Evolutionary conservation across 108 stramenopile genomes (phyloP).

Genomic region (Mediolabrus comicus): DNA sequence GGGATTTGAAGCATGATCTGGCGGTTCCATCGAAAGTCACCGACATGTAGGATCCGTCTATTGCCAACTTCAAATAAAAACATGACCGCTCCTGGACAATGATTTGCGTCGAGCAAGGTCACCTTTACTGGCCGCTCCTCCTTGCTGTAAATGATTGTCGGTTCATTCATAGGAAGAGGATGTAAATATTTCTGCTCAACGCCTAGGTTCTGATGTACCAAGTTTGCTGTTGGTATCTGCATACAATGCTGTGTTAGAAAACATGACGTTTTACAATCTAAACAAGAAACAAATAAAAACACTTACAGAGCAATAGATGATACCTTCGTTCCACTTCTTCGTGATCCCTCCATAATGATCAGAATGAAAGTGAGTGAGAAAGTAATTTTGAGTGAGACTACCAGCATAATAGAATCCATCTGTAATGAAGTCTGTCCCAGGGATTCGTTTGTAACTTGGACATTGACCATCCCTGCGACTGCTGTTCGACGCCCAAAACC

Average conservation of each 20-base stretch:
- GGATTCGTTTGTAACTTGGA: conserved; percentile 73
- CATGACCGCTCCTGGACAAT: conserved; percentile 90
- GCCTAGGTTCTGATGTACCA: conserved; percentile 48
- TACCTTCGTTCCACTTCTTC: conserved; percentile 69
- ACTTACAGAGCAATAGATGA: conserved; percentile 49
- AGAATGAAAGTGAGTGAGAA: conserved; percentile 78
- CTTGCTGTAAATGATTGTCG: conserved; percentile 54
- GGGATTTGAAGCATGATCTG: conserved; percentile 45
- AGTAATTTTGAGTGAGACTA: conserved; percentile 78
- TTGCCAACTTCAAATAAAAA: conserved; percentile 82
- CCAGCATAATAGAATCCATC: conserved; percentile 49
- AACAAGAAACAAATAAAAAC: neutral
- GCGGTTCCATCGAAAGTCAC: conserved; percentile 63
- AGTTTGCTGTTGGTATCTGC: conserved; percentile 20
- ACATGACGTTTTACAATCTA: neutral
- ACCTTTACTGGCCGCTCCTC: conserved; percentile 57
- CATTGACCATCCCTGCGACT: conserved; percentile 38
- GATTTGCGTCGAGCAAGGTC: conserved; percentile 70
- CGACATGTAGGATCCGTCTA: conserved; percentile 56
- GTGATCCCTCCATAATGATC: conserved; percentile 68
- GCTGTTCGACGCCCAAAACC: neutral
- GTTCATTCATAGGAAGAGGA: conserved; percentile 65
- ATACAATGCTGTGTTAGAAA: neutral
- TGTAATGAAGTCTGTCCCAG: conserved; percentile 81
- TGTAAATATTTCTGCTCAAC: conserved; percentile 57